Evolutionary conservation across 139 green algal species (phyloP), one percentile per base, ranked within the genome.

Genomic region (Raphidocelis subcapitata): DNA sequence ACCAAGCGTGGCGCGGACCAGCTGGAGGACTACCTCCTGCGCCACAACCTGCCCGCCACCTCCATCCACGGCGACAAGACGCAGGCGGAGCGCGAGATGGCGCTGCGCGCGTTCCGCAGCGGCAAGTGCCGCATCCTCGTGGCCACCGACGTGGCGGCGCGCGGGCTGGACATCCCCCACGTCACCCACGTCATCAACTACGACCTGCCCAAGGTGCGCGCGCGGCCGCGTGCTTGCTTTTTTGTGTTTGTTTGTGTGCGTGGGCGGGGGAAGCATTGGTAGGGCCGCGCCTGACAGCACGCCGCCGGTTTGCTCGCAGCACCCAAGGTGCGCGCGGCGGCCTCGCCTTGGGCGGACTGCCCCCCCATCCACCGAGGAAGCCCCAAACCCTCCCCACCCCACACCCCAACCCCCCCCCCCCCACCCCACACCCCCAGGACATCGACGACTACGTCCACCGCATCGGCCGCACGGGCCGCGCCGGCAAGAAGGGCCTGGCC

Each of bases 401-500:
- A 20, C 12, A 61, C 37, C 41, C 24, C 73, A 77, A 10, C 20
- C 52, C 20, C 16, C 52, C 52, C 20, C 16, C n/a, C n/a, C 15
- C 59, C 59, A 41, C 59, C 52, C 32, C 82, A 89, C 75, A 89
- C 89, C 59, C 89, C 89, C 46, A 85, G 88, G 88, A 87, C 31
- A 88, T 89, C 0, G 94, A 98, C 76, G 94, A 98, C 81, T 98
- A 98, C 73, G 92, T 97, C n/a, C 91, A 97, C 81, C 70, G 66
- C 14, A 76, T 73, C 29, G 61, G 68, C 62, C 82, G 87, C 62
- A 92, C 87, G 10, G 87, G 87, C 24, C 82, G 87, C 54, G 87
- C 87, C 12, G 96, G 96, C 59, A 97, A 99, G 84, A 98, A 97
- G 87, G 96, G 96, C 26, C 83, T 98, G 69, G 95, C 96, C 28